These are phyloP conservation scores for Petunia hybrid DNA, from an alignment of 305 asterid genomes.

Conservation along the genomic window DNA sequence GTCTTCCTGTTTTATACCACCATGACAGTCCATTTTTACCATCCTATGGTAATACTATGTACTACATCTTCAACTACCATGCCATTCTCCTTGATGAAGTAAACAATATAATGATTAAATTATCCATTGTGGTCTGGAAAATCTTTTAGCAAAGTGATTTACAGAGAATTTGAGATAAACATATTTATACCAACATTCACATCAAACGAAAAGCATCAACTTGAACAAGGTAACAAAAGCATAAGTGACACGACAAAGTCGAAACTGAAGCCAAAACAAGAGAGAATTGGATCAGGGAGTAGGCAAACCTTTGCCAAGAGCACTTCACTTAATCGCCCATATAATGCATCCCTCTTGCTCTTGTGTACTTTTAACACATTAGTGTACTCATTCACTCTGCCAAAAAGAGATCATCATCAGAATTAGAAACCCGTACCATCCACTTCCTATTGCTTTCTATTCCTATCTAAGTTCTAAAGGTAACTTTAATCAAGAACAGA, in stretches of 20 bases:
- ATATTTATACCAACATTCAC: neutral
- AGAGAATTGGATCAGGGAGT: neutral
- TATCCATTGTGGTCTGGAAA: neutral
- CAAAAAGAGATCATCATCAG: slow-evolving; percentile 38
- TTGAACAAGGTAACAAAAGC: slow-evolving; percentile 17
- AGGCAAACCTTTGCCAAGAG: slow-evolving; percentile 76
- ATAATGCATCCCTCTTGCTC: slow-evolving; percentile 74
- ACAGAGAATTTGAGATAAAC: neutral
- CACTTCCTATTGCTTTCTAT: neutral
- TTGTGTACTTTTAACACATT: slow-evolving; percentile 62
- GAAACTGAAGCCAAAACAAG: slow-evolving; percentile 15
- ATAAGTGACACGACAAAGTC: neutral
- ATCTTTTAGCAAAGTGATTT: neutral
- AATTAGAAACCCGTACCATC: slow-evolving; percentile 2
- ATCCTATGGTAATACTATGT: slow-evolving; percentile 4
- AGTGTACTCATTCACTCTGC: slow-evolving; percentile 77
- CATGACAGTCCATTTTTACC: slow-evolving; percentile 16
- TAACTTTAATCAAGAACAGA: neutral
- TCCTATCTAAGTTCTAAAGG: neutral
- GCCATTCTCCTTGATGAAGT: slow-evolving; percentile 10
- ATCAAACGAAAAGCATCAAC: neutral
- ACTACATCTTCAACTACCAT: slow-evolving; percentile 19
- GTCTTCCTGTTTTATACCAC: slow-evolving; percentile 1
- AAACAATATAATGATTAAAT: neutral
- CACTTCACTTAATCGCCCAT: slow-evolving; percentile 77